A percentile compares a stretch with the other conserved stretches of the same genome.
These are phyloP conservation scores for Pyricularia grisea DNA, from an alignment of 2,329 filamentous ascomycete genomes.

Conservation along the genomic window DNA sequence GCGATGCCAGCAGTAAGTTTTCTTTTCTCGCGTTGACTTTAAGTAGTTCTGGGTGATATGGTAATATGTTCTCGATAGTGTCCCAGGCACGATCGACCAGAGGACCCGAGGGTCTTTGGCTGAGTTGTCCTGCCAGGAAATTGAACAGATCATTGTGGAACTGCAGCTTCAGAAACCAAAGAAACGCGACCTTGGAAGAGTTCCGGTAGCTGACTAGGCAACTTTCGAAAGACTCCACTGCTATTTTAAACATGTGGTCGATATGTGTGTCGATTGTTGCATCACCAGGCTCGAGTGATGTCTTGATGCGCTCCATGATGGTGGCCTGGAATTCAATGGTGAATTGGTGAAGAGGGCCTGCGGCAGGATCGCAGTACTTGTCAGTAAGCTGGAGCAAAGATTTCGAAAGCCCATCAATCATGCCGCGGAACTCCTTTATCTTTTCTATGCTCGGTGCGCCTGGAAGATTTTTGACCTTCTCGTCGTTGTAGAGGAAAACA, in stretches of 20 bases:
- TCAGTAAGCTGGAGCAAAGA: constrained; percentile 35
- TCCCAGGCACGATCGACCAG: constrained; percentile 46
- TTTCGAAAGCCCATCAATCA: constrained; percentile 31
- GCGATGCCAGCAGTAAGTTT: constrained; percentile 33
- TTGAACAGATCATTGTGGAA: constrained; percentile 48
- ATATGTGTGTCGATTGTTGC: constrained; percentile 36
- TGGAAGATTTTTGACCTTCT: constrained; percentile 17
- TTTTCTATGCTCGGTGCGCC: constrained; percentile 18
- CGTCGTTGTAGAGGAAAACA: constrained; percentile 35
- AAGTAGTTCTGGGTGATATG: constrained; percentile 38
- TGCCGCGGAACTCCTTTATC: constrained; percentile 30
- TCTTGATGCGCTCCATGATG: constrained; percentile 38
- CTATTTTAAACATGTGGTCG: constrained; percentile 47
- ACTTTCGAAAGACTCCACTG: constrained; percentile 38
- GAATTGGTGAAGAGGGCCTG: constrained; percentile 42
- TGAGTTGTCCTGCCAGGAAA: constrained; percentile 45
- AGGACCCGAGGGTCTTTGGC: constrained; percentile 34
- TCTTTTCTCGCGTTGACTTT: constrained; percentile 35
- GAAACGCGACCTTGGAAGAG: constrained; percentile 35
- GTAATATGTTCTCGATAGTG: constrained; percentile 35
- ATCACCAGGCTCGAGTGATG: constrained; percentile 35
- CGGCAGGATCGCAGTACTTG: constrained; percentile 39
- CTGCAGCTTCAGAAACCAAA: constrained; percentile 45
- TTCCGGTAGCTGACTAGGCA: constrained; percentile 32
- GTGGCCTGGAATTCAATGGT: constrained; percentile 36